A percentile compares a stretch with the other conserved stretches of the same genome.
Conservation (phyloP, 2,329 filamentous ascomycete species). For the Davidsoniella eucalypti region DNA sequence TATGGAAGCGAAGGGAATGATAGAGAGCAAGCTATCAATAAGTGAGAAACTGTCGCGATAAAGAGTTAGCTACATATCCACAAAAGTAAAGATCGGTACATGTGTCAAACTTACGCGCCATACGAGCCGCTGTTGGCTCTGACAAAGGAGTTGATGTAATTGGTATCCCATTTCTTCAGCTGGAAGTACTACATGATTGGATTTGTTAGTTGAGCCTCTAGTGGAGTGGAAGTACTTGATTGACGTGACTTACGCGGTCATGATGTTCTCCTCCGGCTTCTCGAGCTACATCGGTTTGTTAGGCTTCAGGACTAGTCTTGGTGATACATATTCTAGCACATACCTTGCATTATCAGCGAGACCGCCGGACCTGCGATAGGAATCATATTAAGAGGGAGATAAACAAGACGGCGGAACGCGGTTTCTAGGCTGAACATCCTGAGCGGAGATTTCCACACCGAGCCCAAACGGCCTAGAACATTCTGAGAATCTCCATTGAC, state of each 20-base stretch:
- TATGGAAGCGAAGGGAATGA: constrained; percentile 68
- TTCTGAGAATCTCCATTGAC: constrained; percentile 26
- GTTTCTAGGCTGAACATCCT: constrained; percentile 40
- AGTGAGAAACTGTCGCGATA: constrained; percentile 44
- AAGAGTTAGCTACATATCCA: background rate
- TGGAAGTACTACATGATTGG: constrained; percentile 59
- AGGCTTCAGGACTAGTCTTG: background rate
- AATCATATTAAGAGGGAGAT: constrained; percentile 84
- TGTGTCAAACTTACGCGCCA: constrained; percentile 45
- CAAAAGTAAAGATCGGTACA: constrained; percentile 1
- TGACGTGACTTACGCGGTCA: constrained; percentile 29
- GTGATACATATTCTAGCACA: constrained; percentile 11
- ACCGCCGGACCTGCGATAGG: constrained; percentile 51
- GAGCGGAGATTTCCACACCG: constrained; percentile 40
- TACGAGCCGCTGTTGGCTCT: constrained; percentile 58
- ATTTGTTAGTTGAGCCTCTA: background rate
- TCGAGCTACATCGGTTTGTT: constrained; percentile 24
- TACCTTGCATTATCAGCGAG: constrained; percentile 57
- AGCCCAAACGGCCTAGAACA: constrained; percentile 39
- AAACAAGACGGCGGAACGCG: constrained; percentile 64
- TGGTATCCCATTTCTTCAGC: constrained; percentile 63
- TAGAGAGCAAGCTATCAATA: constrained; percentile 64
- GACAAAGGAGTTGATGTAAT: constrained; percentile 52
- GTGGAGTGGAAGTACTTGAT: background rate
- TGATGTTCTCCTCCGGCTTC: constrained; percentile 33